Conservation (phyloP, 768 basidiomycete species). For the Tulasnella sp. region DNA sequence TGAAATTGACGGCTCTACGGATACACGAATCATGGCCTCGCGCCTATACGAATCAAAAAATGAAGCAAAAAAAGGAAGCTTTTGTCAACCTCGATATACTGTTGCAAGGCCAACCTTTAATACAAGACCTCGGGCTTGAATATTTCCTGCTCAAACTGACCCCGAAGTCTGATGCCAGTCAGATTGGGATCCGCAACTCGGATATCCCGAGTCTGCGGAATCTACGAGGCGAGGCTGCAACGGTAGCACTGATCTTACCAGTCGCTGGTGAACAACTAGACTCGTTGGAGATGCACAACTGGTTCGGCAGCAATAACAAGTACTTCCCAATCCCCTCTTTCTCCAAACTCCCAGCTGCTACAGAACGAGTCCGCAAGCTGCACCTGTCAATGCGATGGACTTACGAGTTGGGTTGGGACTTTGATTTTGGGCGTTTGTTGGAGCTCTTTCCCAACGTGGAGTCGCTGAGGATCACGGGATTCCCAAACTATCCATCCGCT, state of each 20-base stretch:
- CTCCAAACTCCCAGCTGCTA: neutral
- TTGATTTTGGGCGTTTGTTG: neutral
- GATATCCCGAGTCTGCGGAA: neutral
- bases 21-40: neutral
- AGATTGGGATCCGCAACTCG: neutral
- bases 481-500: no score
- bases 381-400: neutral
- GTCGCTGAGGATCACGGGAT: neutral
- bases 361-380: neutral
- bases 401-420: neutral
- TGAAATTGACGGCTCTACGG: neutral
- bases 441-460: neutral
- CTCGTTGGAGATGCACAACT: neutral
- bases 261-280: neutral
- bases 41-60: neutral
- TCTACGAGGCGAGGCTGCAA: neutral
- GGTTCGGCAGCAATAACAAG: neutral
- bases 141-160: neutral
- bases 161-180: neutral
- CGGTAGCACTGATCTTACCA: neutral
- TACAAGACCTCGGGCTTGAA: neutral
- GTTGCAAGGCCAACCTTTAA: neutral
- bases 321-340: neutral
- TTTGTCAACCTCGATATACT: neutral
- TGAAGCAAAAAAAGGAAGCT: neutral